Conservation (phyloP, 2,329 filamentous ascomycete genomes). For the Trichoderma asperellum region DNA sequence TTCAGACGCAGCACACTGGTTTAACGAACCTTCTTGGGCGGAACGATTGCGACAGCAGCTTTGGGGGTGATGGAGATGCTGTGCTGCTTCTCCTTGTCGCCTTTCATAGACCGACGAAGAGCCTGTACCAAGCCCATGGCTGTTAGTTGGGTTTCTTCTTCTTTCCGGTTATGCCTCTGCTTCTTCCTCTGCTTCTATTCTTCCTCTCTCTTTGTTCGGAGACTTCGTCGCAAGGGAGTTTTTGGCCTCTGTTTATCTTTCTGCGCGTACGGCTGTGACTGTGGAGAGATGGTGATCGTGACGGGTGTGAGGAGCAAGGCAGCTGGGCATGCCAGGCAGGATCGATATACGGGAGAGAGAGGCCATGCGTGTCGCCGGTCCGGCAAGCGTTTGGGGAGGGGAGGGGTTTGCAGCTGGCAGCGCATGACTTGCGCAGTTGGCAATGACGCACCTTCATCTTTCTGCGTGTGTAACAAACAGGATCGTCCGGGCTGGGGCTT, state of each 20-base stretch:
- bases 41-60: slow-evolving; percentile 83
- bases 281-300: slow-evolving; percentile 1
- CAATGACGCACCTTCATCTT: slow-evolving; percentile 44
- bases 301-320: neutral
- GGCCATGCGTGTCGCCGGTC: slow-evolving; percentile 20
- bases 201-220: slow-evolving; percentile 11
- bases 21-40: slow-evolving; percentile 84
- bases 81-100: slow-evolving; percentile 78
- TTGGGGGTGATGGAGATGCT: slow-evolving; percentile 77
- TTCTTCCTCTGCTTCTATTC: neutral
- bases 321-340: slow-evolving; percentile 14
- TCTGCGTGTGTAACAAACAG: slow-evolving; percentile 39
- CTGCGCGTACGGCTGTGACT: neutral
- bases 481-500: neutral
- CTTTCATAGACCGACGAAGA: slow-evolving; percentile 86
- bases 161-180: neutral
- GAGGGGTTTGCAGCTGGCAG: slow-evolving; percentile 29
- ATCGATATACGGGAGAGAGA: slow-evolving; percentile 10
- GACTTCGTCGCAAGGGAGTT: slow-evolving; percentile 20
- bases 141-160: slow-evolving; percentile 43
- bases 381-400: slow-evolving; percentile 28
- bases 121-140: slow-evolving; percentile 61
- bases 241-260: neutral
- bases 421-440: slow-evolving; percentile 31
- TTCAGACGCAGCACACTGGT: slow-evolving; percentile 11